Percentiles rank a stretch among this genome's conserved stretches.
phyloP scores from a whole-genome alignment of 768 basidiomycete genomes.

The Tulasnella sp. region DNA sequence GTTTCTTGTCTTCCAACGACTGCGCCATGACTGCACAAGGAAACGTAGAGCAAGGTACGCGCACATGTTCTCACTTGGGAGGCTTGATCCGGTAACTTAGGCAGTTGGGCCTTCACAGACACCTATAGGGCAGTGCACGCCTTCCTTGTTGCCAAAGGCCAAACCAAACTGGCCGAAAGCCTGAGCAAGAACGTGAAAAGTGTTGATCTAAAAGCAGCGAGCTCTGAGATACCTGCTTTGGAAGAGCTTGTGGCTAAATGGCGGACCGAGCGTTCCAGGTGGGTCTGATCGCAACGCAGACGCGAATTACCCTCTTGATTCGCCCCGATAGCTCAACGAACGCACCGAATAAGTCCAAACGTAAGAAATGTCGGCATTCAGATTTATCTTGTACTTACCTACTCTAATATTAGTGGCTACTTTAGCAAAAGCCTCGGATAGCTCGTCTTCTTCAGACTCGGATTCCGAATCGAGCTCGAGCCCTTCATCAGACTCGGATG shows the following conservation, averaged over 20 bases:
- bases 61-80: too few species aligned
- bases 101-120: constrained; percentile 38
- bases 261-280: neutral
- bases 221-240: neutral
- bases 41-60: neutral
- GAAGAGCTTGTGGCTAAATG: constrained; percentile 36
- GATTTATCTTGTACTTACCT: neutral
- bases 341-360: neutral
- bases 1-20: neutral
- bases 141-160: constrained; percentile 55
- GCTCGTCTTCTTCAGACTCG: constrained; percentile 8
- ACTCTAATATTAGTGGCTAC: neutral
- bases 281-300: neutral
- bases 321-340: neutral
- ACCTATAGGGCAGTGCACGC: constrained; percentile 67
- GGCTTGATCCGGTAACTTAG: too few species aligned
- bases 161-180: constrained; percentile 59
- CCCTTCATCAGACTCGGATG: constrained; percentile 16
- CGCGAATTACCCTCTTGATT: neutral
- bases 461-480: constrained; percentile 19
- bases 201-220: constrained; percentile 25
- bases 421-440: neutral
- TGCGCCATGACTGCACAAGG: too few species aligned
- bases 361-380: neutral
- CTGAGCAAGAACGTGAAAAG: constrained; percentile 63